These are phyloP conservation scores for Starmerella bombicola DNA, from an alignment of 805 yeast genomes.

Conservation along the genomic window DNA sequence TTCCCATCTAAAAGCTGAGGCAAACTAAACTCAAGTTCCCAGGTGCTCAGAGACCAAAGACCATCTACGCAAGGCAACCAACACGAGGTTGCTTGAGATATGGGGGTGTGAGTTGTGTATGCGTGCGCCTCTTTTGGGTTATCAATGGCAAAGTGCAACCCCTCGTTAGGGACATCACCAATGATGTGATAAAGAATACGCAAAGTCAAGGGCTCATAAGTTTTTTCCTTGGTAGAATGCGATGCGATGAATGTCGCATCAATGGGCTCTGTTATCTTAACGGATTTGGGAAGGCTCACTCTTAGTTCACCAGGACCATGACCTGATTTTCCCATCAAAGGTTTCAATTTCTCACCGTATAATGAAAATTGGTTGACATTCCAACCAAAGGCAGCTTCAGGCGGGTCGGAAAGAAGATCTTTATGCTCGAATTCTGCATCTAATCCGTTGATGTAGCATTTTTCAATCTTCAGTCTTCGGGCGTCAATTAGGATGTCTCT, in stretches of 20 bases:
- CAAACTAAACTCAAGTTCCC: slow-evolving; percentile 80
- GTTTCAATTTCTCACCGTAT: slow-evolving; percentile 19
- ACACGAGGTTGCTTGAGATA: slow-evolving; percentile 74
- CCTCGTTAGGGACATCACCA: slow-evolving; percentile 54
- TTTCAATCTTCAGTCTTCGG: slow-evolving; percentile 46
- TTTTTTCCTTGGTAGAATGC: slow-evolving; percentile 18
- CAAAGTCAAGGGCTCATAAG: slow-evolving; percentile 60
- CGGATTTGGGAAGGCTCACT: slow-evolving; percentile 50
- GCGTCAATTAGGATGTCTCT: slow-evolving; percentile 62
- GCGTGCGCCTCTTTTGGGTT: slow-evolving; percentile 50
- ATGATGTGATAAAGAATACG: slow-evolving; percentile 52
- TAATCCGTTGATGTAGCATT: slow-evolving; percentile 53
- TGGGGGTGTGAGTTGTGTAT: slow-evolving; percentile 67
- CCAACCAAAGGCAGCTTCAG: slow-evolving; percentile 24
- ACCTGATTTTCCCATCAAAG: slow-evolving; percentile 18
- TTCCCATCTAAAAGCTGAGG: slow-evolving; percentile 49
- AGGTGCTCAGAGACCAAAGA: slow-evolving; percentile 74
- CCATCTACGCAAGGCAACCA: slow-evolving; percentile 97
- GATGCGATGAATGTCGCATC: slow-evolving; percentile 29
- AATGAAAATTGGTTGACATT: slow-evolving; percentile 22
- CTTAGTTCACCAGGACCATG: slow-evolving; percentile 50
- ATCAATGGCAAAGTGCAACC: slow-evolving; percentile 50
- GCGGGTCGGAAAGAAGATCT: slow-evolving; percentile 38
- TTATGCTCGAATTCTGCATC: slow-evolving; percentile 43
- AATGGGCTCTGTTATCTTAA: slow-evolving; percentile 50